Base-by-base conservation (phyloP, 176 grass and related monocot genomes). In the Oropetium thomaeum region DNA sequence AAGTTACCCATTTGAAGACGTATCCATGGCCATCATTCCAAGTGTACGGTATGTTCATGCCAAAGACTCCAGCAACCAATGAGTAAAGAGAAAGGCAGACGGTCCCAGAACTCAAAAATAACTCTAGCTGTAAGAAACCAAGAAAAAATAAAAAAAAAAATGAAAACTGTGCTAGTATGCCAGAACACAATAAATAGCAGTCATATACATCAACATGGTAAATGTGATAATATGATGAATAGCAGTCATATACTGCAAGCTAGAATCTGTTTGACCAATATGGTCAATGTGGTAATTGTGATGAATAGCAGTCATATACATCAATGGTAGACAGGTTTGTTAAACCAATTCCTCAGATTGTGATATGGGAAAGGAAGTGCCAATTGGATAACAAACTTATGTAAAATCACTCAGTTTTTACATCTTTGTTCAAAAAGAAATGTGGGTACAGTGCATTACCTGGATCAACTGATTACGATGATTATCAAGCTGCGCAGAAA, bases 401-500 rank as follows among this genome's bases (percentile, higher is more conserved):
- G 7, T 66, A 65, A 66, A 72, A 60, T 47, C 29, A 77, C 14
- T 77, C 38, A 76, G 65, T 30, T 39, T 35, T 20, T 39, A 39
- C 5, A 82, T 75, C 30, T 48, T 67, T 26, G 63, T 15, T 7
- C 48, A 64, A 47, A 28, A 7, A 54, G 51, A 54, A 49, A 19
- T 17, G 3, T 49, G 45, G 51, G 20, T 23, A 29, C 1, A 44
- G 2, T 67, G 67, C 31, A 58, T 78, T 79, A 99, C 96, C 96
- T 99, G 96, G 90, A 99, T 99, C 81, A 99, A 92, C 81, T 96
- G 96, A 90, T 99, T 99, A 85, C 96, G 92, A 76, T 96, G 96
- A 77, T 99, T 99, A 66, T 96, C 96, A 72, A 99, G 96, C 96
- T 99, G 84, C 73, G 72, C 0, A 17, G 16, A 0, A 25, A 64